Evolutionary conservation across 208 protist genomes (phyloP).

Genomic region (Leishmania tarentolae): DNA sequence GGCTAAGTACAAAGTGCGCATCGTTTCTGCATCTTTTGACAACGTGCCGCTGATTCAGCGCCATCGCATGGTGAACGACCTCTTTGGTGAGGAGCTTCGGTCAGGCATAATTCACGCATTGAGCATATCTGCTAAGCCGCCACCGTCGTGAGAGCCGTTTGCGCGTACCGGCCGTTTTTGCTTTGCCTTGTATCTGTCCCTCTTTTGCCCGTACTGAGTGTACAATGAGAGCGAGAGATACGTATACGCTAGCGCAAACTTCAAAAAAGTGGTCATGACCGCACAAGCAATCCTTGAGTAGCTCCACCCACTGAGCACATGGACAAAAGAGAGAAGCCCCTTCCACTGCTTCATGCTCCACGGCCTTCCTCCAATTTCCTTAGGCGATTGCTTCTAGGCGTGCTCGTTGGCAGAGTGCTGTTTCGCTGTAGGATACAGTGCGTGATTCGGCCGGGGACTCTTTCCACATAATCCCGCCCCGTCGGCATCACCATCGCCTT

Average conservation of each 20-base stretch:
- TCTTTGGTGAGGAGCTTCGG: constrained; percentile 74
- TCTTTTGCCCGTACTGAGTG: background rate
- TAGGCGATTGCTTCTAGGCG: background rate
- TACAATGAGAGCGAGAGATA: background rate
- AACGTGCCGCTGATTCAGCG: constrained; percentile 62
- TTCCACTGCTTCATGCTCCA: background rate
- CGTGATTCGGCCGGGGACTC: background rate
- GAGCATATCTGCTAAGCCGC: constrained; percentile 61
- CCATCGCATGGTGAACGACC: constrained; percentile 70
- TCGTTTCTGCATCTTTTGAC: constrained; percentile 57
- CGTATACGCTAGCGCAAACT: background rate
- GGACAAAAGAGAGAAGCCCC: background rate
- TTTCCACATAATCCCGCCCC: background rate
- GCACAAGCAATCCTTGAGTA: background rate
- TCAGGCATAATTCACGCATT: constrained; percentile 77
- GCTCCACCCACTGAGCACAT: background rate
- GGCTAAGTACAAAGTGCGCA: constrained; percentile 66
- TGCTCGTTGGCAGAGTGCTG: background rate
- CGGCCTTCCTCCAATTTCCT: background rate
- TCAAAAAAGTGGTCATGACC: background rate
- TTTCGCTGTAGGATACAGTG: background rate
- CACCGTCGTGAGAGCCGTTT: constrained; percentile 3
- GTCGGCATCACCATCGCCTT: too few relatives aligned
- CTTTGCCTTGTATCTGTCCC: background rate
- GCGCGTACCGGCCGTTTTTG: background rate